These are phyloP conservation scores for Turritis glabra DNA, from an alignment of 345 rosid genomes.

Conservation along the genomic window DNA sequence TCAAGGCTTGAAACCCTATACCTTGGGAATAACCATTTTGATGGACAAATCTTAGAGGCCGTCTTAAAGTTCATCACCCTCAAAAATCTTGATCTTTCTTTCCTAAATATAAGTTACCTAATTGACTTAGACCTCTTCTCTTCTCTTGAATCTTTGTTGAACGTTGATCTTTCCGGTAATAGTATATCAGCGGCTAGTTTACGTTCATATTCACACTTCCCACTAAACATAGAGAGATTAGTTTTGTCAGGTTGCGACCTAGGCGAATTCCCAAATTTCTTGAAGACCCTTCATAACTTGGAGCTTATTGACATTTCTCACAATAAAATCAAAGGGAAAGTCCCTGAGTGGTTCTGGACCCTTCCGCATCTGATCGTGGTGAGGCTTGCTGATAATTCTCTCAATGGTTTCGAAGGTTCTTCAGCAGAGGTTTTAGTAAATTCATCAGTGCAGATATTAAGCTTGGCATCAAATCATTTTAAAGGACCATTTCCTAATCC, in stretches of 20 bases:
- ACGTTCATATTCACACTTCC: background rate
- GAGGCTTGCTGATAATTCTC: background rate
- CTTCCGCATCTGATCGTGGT: background rate
- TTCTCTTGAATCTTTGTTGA: background rate
- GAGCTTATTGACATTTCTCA: background rate
- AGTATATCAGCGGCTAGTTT: background rate
- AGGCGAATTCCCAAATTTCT: background rate
- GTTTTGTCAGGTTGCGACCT: background rate
- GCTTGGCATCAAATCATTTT: background rate
- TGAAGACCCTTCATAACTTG: background rate
- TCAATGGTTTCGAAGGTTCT: conserved; percentile 4
- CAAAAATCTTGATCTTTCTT: background rate
- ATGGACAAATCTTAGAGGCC: background rate
- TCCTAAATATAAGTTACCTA: background rate
- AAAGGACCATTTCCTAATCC: background rate
- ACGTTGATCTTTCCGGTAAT: background rate
- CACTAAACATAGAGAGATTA: background rate
- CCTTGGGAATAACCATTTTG: background rate
- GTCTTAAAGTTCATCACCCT: conserved; percentile 3
- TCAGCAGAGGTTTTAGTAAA: background rate
- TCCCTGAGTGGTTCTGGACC: background rate
- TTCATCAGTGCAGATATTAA: background rate
- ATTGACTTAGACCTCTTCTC: background rate
- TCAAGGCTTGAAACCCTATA: background rate
- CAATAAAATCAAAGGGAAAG: background rate